Conservation (phyloP, 495 filamentous ascomycete genomes). For the Penicillium subrubescens region DNA sequence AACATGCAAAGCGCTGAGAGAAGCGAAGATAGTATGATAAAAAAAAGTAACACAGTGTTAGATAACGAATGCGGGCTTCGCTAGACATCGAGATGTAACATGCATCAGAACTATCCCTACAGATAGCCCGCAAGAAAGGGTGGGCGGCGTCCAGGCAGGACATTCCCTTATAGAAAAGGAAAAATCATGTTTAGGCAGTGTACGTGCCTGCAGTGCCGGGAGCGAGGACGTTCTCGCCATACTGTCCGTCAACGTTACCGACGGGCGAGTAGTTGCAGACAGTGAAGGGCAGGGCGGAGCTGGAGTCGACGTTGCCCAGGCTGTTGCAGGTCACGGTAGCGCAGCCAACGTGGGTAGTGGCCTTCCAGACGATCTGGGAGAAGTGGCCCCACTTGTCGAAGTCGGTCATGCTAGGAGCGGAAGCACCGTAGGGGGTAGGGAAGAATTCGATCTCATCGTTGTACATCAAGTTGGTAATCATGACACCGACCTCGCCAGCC, state of each 20-base stretch:
- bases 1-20: constrained; percentile 28
- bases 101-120: not conserved
- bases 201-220: constrained; percentile 47
- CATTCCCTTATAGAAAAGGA: not conserved
- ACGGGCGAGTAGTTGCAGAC: constrained; percentile 88
- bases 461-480: constrained; percentile 81
- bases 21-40: constrained; percentile 22
- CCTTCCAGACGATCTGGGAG: constrained; percentile 88
- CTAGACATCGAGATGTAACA: constrained; percentile 5
- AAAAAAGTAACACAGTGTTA: constrained; percentile 18
- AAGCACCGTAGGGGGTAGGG: constrained; percentile 45
- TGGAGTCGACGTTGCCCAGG: constrained; percentile 50
- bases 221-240: constrained; percentile 61
- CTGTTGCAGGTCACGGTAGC: constrained; percentile 58
- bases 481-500: constrained; percentile 55
- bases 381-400: constrained; percentile 83
- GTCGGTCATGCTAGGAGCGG: constrained; percentile 54
- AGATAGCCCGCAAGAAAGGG: not conserved
- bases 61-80: constrained; percentile 12
- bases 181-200: constrained; percentile 21
- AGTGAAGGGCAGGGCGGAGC: constrained; percentile 57
- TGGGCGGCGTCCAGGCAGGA: not conserved
- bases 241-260: constrained; percentile 69
- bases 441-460: constrained; percentile 68
- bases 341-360: constrained; percentile 72